Percentiles rank a stretch among this genome's conserved stretches.
phyloP scores from a whole-genome alignment of 1,284 basidiomycete genomes.

The Ustilago tritici region DNA sequence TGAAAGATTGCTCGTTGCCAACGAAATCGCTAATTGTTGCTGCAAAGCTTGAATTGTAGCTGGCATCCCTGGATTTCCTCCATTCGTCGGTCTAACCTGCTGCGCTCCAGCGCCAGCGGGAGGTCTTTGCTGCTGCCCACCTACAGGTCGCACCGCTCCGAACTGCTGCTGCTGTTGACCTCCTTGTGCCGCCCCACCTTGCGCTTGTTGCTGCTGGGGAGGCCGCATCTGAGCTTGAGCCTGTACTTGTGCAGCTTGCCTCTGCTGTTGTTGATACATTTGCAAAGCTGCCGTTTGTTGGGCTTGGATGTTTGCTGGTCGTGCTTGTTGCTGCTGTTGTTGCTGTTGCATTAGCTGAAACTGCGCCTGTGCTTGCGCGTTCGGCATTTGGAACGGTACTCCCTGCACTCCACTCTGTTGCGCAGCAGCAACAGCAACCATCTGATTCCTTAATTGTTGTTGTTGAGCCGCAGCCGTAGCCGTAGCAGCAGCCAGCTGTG shows the following conservation, averaged over 20 bases:
- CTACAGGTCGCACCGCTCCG: conserved; percentile 8
- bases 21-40: conserved; percentile 58
- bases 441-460: conserved; percentile 47
- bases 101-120: conserved; percentile 9
- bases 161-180: conserved; percentile 16
- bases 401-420: conserved; percentile 26
- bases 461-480: conserved; percentile 50
- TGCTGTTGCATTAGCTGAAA: conserved; percentile 35
- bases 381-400: conserved; percentile 20
- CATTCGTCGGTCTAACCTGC: conserved; percentile 11
- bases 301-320: conserved; percentile 29
- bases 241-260: conserved; percentile 44
- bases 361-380: conserved; percentile 42
- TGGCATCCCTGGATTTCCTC: conserved; percentile 34
- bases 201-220: conserved; percentile 6
- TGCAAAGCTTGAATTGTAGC: conserved; percentile 61
- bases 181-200: conserved; percentile 12
- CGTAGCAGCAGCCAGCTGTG: conserved; percentile 39
- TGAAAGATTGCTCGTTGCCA: conserved; percentile 55
- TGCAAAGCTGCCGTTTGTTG: conserved; percentile 36
- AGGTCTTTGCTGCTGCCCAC: not conserved
- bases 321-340: conserved; percentile 15
- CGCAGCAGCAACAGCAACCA: conserved; percentile 44
- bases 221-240: conserved; percentile 44
- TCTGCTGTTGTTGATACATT: conserved; percentile 48